Evolutionary conservation across 352 stramenopile species (phyloP).

Genomic region (Globisporangium acanthophoron): DNA sequence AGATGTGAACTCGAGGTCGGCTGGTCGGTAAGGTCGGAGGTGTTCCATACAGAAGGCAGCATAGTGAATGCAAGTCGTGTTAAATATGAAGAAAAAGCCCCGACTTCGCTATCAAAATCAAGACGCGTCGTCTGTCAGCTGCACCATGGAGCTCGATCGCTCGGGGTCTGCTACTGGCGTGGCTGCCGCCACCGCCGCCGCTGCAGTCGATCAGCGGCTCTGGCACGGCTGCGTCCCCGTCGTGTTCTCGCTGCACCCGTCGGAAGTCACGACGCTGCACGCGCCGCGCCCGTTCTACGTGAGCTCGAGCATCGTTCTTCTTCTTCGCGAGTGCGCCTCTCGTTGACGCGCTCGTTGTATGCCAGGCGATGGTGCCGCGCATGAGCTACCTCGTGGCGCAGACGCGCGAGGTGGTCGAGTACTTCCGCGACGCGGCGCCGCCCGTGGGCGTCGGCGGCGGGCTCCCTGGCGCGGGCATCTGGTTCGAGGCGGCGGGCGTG

Average conservation of each 20-base stretch:
- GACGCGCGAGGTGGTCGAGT: slow-evolving; percentile 68
- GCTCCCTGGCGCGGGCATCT: slow-evolving; percentile 50
- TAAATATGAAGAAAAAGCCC: too few relatives aligned
- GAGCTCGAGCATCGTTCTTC: slow-evolving; percentile 5
- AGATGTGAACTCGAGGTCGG: too few relatives aligned
- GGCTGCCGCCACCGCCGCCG: too few relatives aligned
- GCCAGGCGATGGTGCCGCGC: slow-evolving; percentile 72
- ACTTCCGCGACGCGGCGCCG: slow-evolving; percentile 69
- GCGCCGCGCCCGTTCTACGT: slow-evolving; percentile 78
- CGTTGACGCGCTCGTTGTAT: too few relatives aligned
- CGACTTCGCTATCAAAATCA: too few relatives aligned
- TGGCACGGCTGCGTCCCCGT: slow-evolving; percentile 70
- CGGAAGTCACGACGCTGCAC: slow-evolving; percentile 79
- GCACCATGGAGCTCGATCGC: too few relatives aligned
- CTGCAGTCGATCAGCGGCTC: slow-evolving; percentile 22
- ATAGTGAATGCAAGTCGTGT: too few relatives aligned
- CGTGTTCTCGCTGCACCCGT: slow-evolving; percentile 62
- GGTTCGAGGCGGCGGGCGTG: slow-evolving; percentile 56
- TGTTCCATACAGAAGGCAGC: too few relatives aligned
- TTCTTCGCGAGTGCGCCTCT: not conserved
- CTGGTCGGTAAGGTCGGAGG: too few relatives aligned
- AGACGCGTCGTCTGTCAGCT: too few relatives aligned
- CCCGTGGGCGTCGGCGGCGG: slow-evolving; percentile 30
- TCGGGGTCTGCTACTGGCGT: too few relatives aligned
- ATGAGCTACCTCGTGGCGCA: slow-evolving; percentile 77